Evolutionary conservation across 2,329 filamentous ascomycete species (phyloP), one percentile per base, ranked within the genome.

Genomic region (Phoma sp.): DNA sequence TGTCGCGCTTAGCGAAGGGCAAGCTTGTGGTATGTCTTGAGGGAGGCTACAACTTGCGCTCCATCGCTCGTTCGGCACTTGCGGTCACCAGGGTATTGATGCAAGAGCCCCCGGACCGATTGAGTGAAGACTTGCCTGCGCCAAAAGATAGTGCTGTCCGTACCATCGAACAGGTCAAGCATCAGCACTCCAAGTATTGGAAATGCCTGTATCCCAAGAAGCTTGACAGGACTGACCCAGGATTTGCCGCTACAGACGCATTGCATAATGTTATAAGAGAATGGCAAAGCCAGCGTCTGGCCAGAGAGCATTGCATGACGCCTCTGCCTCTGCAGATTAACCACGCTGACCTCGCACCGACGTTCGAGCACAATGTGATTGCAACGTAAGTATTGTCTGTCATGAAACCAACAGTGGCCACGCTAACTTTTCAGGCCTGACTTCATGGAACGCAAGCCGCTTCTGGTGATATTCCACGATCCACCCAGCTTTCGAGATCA

Each of bases 1-100:
- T 99, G 43, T 98, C 97, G 93, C 92, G 91, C 2, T 82, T 99
- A 19, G 94, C 95, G 0, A 84, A 88, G 39, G 95, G 95, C 25
- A 96, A 93, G 71, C 84, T 99, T 13, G 90, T 91, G 2, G 94
- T 97, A 8, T 97, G 93, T 71, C 82, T 99, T 2, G 95, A 99
- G 75, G 95, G 95, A 21, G 95, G 95, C 8, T 99, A 99, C 76
- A 98, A 98, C 67, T 85, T 99, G 22, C 82, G 87, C 43, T 95
- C 95, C 0, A 99, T 99, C 55, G 96, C 95, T 0, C 88, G 90
- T 53, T 98, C 95, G 4, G 93, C 95, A 1, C 83, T 97, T 4
- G 92, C 94, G 2, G 95, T 99, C 1, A 95, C 92, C 1, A 87
- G 88, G 56, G 97, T 94, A 0, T 81, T 99, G 39, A 98, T 99